Conservation (phyloP, 306 rosid genomes). For the Castanopsis chinensis region DNA sequence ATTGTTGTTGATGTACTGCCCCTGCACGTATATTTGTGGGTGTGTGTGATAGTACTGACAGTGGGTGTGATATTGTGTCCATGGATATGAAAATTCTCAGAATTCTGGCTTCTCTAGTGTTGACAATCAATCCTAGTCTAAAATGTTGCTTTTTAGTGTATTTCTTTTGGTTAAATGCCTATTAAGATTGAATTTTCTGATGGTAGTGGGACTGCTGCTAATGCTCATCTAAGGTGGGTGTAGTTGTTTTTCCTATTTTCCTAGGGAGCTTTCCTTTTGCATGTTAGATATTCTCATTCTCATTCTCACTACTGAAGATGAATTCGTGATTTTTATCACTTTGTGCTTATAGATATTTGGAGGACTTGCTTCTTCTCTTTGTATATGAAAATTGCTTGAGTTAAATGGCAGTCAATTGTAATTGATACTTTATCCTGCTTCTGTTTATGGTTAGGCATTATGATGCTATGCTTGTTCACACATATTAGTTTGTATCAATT, state of each 20-base stretch:
- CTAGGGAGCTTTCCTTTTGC: background rate
- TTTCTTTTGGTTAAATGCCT: slow-evolving; percentile 14
- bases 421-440: background rate
- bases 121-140: background rate
- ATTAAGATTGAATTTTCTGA: slow-evolving; percentile 7
- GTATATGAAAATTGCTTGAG: background rate
- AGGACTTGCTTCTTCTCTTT: background rate
- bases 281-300: background rate
- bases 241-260: background rate
- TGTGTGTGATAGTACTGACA: too few relatives aligned
- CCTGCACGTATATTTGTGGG: too few relatives aligned
- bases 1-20: too few relatives aligned
- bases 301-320: background rate
- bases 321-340: too few relatives aligned
- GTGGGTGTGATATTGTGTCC: too few relatives aligned
- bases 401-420: background rate
- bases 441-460: background rate
- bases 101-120: background rate
- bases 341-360: background rate
- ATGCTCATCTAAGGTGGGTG: background rate
- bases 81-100: background rate
- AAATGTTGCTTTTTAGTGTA: background rate
- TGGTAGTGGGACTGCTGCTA: background rate
- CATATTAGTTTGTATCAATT: too few relatives aligned
- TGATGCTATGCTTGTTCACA: too few relatives aligned